Percentiles rank a stretch among this genome's conserved stretches.
These are phyloP conservation scores for Pilatotrama ljubarskyi DNA, from an alignment of 768 basidiomycete species.

Conservation along the genomic window DNA sequence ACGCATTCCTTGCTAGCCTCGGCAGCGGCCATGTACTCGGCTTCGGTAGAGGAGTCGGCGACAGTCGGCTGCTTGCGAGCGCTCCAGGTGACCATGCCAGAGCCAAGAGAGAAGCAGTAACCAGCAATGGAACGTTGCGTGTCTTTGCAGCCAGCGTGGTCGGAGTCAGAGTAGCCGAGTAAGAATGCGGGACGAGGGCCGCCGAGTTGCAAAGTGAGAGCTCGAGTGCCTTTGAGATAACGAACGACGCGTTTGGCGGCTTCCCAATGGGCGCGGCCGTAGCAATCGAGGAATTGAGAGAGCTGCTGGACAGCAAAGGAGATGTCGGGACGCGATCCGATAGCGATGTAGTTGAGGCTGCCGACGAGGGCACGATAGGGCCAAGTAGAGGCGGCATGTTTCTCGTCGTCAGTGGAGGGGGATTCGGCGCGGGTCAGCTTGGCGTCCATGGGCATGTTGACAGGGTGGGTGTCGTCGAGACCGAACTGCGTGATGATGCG, in stretches of 20 bases:
- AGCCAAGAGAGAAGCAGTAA: slow-evolving; percentile 27
- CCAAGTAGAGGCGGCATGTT: slow-evolving; percentile 3
- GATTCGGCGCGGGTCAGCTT: background rate
- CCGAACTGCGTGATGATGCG: slow-evolving; percentile 16
- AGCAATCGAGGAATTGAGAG: slow-evolving; percentile 18
- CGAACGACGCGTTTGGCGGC: slow-evolving; percentile 27
- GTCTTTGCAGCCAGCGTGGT: slow-evolving; percentile 27
- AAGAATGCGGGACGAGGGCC: slow-evolving; percentile 1
- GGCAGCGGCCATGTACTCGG: slow-evolving; percentile 45
- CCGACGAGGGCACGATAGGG: slow-evolving; percentile 34
- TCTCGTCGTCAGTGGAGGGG: background rate
- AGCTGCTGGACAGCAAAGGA: slow-evolving; percentile 24
- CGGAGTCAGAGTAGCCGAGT: slow-evolving; percentile 26
- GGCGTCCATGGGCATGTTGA: slow-evolving; percentile 22
- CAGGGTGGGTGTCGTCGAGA: slow-evolving; percentile 8
- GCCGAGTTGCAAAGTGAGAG: slow-evolving; percentile 16
- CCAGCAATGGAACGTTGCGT: slow-evolving; percentile 29
- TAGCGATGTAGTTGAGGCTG: slow-evolving; percentile 30
- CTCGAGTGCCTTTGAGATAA: slow-evolving; percentile 26
- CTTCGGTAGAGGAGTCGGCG: slow-evolving; percentile 36
- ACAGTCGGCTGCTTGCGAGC: slow-evolving; percentile 27
- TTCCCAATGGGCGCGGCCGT: slow-evolving; percentile 22
- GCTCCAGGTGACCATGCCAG: slow-evolving; percentile 29
- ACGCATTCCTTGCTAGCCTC: slow-evolving; percentile 31
- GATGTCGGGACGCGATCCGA: slow-evolving; percentile 19